phyloP scores from a whole-genome alignment of 2,329 filamentous ascomycete species.

The Monilinia vaccinii-corymbosi region DNA sequence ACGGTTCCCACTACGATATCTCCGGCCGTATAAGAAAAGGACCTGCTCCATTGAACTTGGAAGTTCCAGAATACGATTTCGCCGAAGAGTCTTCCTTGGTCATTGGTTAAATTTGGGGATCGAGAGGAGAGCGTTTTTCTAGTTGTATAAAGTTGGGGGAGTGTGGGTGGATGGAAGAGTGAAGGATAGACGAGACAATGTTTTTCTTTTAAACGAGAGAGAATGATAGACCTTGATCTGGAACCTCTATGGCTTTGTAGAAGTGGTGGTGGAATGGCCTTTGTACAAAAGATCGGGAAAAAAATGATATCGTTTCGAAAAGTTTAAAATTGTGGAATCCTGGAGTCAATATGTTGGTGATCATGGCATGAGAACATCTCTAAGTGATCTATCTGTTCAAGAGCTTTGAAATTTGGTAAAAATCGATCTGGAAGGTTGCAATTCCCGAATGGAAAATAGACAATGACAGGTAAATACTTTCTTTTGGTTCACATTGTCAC shows the following conservation, averaged over 20 bases:
- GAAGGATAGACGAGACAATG: background rate
- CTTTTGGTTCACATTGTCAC: constrained; percentile 4
- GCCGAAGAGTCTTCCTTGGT: constrained; percentile 78
- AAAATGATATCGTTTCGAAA: constrained; percentile 9
- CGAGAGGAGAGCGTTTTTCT: background rate
- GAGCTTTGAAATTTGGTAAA: background rate
- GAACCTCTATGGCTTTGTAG: constrained; percentile 29
- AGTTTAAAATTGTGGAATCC: background rate
- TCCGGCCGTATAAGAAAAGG: constrained; percentile 97
- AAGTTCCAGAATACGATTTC: constrained; percentile 90
- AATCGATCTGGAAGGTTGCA: too few species aligned
- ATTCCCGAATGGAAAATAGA: background rate
- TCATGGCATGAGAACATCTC: background rate
- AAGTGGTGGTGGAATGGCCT: constrained; percentile 26
- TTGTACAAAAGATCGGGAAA: constrained; percentile 12
- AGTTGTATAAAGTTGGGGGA: constrained; percentile 10
- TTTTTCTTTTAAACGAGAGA: constrained; percentile 18
- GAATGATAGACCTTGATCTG: constrained; percentile 37
- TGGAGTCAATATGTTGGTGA: background rate
- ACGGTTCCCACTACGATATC: constrained; percentile 99
- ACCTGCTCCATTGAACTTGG: constrained; percentile 93
- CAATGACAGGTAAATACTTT: constrained; percentile 7
- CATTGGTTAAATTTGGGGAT: constrained; percentile 64
- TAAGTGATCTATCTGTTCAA: background rate
- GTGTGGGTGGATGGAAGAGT: constrained; percentile 1